A percentile compares a stretch with the other conserved stretches of the same genome.
phyloP scores from a whole-genome alignment of 1,284 basidiomycete species.

The Moesziomyces aphidis region DNA sequence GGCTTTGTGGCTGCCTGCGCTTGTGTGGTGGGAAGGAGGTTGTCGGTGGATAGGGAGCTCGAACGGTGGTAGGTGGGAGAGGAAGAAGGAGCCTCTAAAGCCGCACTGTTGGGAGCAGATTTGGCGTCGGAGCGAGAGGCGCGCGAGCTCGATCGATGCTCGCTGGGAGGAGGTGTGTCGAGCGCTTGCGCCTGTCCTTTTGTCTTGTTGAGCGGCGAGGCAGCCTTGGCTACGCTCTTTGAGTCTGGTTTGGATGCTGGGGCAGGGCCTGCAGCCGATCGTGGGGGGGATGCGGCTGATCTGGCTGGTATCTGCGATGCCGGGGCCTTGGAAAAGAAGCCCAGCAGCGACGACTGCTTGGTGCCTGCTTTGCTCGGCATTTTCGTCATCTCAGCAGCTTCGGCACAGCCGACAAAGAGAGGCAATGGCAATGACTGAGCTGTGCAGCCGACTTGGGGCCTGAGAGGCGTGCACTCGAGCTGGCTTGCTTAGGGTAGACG shows the following conservation, averaged over 20 bases:
- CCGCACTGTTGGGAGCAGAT: neutral
- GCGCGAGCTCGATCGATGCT: slow-evolving; percentile 24
- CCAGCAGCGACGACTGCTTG: slow-evolving; percentile 54
- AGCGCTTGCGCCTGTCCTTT: slow-evolving; percentile 17
- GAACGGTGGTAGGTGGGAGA: slow-evolving; percentile 38
- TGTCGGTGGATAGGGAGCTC: slow-evolving; percentile 36
- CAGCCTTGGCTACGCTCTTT: slow-evolving; percentile 12
- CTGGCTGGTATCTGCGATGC: slow-evolving; percentile 19
- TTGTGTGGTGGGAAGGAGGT: slow-evolving; percentile 16
- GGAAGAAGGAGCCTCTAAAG: slow-evolving; percentile 17
- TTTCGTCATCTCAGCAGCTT: slow-evolving; percentile 1
- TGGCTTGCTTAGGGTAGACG: neutral
- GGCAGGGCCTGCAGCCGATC: slow-evolving; percentile 1
- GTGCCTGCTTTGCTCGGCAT: slow-evolving; percentile 25
- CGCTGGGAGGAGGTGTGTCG: slow-evolving; percentile 44
- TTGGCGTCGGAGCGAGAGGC: slow-evolving; percentile 7
- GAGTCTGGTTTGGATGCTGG: slow-evolving; percentile 1
- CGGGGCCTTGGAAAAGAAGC: slow-evolving; percentile 52
- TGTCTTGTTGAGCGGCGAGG: slow-evolving; percentile 9
- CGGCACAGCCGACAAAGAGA: neutral
- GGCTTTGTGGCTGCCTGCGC: slow-evolving; percentile 1
- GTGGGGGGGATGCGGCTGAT: slow-evolving; percentile 7
- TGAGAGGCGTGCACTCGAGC: neutral
- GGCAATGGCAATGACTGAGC: too few species aligned
- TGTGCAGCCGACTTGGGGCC: neutral